These are phyloP conservation scores for Monoraphidium neglectum DNA, from an alignment of 139 green algal genomes.

Conservation along the genomic window DNA sequence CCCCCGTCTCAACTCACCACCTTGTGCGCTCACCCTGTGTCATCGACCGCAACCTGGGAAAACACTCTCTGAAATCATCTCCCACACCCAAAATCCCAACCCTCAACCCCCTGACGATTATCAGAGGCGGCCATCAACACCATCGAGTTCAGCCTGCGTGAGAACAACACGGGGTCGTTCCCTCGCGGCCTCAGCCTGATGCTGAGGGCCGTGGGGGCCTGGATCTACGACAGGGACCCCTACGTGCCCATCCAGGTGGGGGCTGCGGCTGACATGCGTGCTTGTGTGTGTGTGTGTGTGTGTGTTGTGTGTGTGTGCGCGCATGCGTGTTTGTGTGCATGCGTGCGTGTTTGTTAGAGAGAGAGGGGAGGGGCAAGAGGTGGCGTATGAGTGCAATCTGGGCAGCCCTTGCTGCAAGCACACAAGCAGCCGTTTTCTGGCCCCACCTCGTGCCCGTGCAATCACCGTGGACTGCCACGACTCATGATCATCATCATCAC, in stretches of 20 bases:
- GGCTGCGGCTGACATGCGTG: background rate
- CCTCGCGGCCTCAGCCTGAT: conserved; percentile 95
- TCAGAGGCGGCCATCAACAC: conserved; percentile 98
- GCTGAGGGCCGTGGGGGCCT: conserved; percentile 90
- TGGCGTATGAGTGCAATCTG: background rate
- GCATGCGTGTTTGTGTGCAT: too few species aligned
- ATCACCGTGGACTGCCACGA: too few species aligned
- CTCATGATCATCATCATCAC: too few species aligned
- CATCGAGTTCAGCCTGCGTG: conserved; percentile 96
- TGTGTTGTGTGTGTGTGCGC: conserved; percentile 2
- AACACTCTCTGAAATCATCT: too few species aligned
- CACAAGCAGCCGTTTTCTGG: too few species aligned
- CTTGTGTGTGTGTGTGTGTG: background rate
- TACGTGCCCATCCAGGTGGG: conserved; percentile 81
- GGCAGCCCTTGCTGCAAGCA: too few species aligned
- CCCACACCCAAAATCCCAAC: too few species aligned
- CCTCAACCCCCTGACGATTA: conserved; percentile 79
- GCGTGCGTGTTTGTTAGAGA: background rate
- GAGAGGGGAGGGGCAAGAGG: background rate
- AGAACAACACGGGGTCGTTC: conserved; percentile 99
- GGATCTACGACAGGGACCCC: conserved; percentile 97
- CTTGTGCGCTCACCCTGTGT: too few species aligned
- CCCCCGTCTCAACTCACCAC: too few species aligned
- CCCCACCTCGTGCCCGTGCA: too few species aligned
- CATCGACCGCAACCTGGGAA: too few species aligned